Base-by-base conservation (phyloP, 352 stramenopile genomes). In the Globisporangium emineosum region DNA sequence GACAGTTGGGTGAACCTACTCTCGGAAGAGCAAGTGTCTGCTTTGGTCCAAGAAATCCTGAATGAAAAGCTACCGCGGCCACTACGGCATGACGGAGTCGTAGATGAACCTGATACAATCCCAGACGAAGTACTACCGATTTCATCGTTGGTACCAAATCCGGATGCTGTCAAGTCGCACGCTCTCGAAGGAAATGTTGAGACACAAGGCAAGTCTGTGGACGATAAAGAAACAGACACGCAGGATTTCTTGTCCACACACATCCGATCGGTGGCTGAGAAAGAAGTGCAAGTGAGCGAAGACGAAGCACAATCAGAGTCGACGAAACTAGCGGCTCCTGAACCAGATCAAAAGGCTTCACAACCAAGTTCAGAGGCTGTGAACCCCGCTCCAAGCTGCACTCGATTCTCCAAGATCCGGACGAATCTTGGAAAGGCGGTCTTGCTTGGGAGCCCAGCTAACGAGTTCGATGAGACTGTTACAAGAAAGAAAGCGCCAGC, bases 21-120 rank as follows among this genome's bases (percentile, higher is more conserved):
- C 15, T 76, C 71, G 1, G 76, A 83, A 69, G 76, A 87, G 40
- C 73, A 87, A 72, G 74, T 85, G 12, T 60, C 65, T 47, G 49
- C 62, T 2, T 53, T 86, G 42, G 67, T 86, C n/a, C 68, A 75
- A 15, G 66, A 83, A 45, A 66, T 86, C 47, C 71, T 75, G 70
- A 78, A 71, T 59, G 67, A 81, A 40, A 76, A 56, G 7, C 25
- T 4, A 13, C 35, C 32, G 25, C 65, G 30, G 57, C 7, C 32
- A 49, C 19, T 57, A 21, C 52, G 43, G n/a, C 8, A 19, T 37
- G 59, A 60, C 9, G 19, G 9, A 17, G 3, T 43, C 2, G 45
- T 8, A 3, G 21, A 67, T 40, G 23, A 21, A 29, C 2, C 37
- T 25, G 42, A 29, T 27, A 9, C 15, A 27, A 8, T 32, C 23